Evolutionary conservation across 495 filamentous ascomycete genomes (phyloP).

Genomic region (Xylaria sp.): DNA sequence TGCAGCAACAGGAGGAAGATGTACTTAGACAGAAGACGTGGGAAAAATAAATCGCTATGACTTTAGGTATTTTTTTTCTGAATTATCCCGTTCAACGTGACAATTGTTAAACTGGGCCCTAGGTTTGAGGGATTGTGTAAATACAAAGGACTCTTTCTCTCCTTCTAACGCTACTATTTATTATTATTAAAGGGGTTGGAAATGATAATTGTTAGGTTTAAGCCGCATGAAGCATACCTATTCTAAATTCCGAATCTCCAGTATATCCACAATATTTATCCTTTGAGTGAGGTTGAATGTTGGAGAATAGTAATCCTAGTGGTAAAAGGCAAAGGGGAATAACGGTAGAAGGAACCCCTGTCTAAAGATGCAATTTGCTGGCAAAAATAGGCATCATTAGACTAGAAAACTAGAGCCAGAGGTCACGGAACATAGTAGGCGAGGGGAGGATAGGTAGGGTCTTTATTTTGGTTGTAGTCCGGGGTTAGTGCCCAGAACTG

Average conservation of each 20-base stretch:
- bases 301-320: neutral
- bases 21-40: neutral
- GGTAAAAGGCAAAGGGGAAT: neutral
- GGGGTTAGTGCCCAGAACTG: neutral
- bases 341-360: neutral
- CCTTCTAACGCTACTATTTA: neutral
- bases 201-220: neutral
- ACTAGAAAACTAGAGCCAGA: neutral
- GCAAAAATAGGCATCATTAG: neutral
- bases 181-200: neutral
- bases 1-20: neutral
- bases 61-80: neutral
- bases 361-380: neutral
- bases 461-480: neutral
- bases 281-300: neutral
- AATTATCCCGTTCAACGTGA: too few relatives aligned
- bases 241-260: neutral
- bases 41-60: neutral
- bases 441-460: neutral
- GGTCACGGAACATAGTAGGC: neutral
- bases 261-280: neutral
- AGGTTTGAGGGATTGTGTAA: neutral
- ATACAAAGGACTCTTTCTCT: too few relatives aligned
- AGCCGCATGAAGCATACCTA: neutral
- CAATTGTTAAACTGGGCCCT: neutral